Evolutionary conservation across 1,284 basidiomycete species (phyloP), one percentile per base, ranked within the genome.

Genomic region (Kwoniella shivajii): DNA sequence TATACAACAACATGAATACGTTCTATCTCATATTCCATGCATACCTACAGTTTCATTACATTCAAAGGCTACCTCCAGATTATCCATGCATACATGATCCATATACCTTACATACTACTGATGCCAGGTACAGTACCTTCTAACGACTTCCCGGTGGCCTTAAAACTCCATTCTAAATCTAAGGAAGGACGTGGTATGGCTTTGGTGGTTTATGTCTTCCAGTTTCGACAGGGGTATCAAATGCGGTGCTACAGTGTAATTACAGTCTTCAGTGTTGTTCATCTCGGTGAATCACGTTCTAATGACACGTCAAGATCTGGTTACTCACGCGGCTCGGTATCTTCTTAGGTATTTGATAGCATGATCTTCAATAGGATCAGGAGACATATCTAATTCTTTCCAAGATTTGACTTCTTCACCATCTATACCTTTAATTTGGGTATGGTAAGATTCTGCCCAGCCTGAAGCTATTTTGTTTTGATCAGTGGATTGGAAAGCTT

Each of bases 331-430:
- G 63, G 86, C 85, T 69, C 95, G 86, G 82, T 90, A 97, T 74
- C 90, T 84, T 76, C 94, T 85, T 66, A 99, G 82, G 79, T 95
- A 96, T 63, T 86, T 86, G 78, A 97, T 89, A 14, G 93, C 94
- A 61, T 90, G 86, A 61, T 89, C 85, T 80, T 98, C 95, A 60
- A 99, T 84, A 68, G 87, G 86, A 63, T 90, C 86, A 33, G 95
- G 94, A 45, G 83, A 81, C 54, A 84, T 83, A 51, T 76, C 76
- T 42, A 84, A 70, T 53, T 84, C 81, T 5, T 77, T 77, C 69
- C 79, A 84, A 56, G 76, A 74, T 74, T 82, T 81, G 54, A 74
- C 61, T 6, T 67, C 58, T 61, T 77, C 76, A n/a, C 77, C 77
- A 60, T 78, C 71, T n/a, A 78, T 66, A 13, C 73, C 75, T 22